Conservation (phyloP, 495 filamentous ascomycete species). For the Parathielavia hyrcaniae region DNA sequence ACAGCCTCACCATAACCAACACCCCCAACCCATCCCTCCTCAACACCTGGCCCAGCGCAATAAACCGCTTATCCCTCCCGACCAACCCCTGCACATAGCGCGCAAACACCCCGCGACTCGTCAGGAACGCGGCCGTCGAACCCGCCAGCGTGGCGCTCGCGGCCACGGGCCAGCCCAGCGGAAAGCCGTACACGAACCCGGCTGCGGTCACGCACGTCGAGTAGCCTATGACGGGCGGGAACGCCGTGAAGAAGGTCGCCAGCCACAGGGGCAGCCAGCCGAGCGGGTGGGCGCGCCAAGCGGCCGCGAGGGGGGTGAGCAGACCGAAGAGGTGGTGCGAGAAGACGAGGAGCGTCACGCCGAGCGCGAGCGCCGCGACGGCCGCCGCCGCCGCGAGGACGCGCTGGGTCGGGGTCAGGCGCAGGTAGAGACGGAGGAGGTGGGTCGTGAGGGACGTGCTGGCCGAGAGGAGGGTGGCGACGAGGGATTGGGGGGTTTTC, state of each 20-base stretch:
- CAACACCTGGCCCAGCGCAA: conserved; percentile 54
- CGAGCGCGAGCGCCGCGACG: conserved; percentile 45
- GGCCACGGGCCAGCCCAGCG: conserved; percentile 83
- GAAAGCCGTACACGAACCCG: conserved; percentile 92
- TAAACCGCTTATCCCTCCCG: conserved; percentile 68
- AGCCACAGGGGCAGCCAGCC: conserved; percentile 79
- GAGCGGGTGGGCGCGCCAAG: conserved; percentile 60
- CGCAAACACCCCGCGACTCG: conserved; percentile 69
- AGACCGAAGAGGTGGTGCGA: conserved; percentile 68
- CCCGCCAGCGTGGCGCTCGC: conserved; percentile 72
- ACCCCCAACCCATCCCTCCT: conserved; percentile 82
- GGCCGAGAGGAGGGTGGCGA: conserved; percentile 19
- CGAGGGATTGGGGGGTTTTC: conserved; percentile 6
- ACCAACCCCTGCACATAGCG: conserved; percentile 73
- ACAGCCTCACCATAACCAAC: conserved; percentile 86
- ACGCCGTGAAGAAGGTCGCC: conserved; percentile 68
- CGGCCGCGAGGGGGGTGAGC: conserved; percentile 61
- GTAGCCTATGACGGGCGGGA: conserved; percentile 90
- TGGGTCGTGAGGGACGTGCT: conserved; percentile 20
- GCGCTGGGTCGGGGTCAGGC: conserved; percentile 55
- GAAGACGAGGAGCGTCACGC: conserved; percentile 65
- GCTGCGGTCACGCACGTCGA: conserved; percentile 76
- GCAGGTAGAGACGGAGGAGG: conserved; percentile 28
- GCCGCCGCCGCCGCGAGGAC: conserved; percentile 49
- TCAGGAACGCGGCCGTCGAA: conserved; percentile 68